Evolutionary conservation across 257 asterid species (phyloP).

Genomic region (Pogostemon cablin): DNA sequence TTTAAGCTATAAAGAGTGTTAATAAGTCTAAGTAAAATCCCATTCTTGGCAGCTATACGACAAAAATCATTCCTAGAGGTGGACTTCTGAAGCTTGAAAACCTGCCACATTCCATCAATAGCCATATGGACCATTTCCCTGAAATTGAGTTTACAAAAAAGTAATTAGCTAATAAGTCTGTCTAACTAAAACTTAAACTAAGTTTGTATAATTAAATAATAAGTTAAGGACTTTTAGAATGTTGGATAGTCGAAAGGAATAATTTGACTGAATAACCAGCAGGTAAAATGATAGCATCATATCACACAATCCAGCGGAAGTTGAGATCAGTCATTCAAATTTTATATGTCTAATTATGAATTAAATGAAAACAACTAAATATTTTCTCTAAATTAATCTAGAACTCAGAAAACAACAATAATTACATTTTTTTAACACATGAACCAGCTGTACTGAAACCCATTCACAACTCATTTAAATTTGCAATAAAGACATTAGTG

Average conservation of each 20-base stretch:
- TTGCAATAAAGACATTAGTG: too few relatives aligned
- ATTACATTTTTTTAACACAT: too few relatives aligned
- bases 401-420: too few relatives aligned
- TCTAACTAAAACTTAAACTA: slow-evolving; percentile 3
- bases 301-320: slow-evolving; percentile 11
- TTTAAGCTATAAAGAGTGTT: slow-evolving; percentile 92
- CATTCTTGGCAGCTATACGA: slow-evolving; percentile 92
- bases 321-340: slow-evolving; percentile 14
- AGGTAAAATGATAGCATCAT: slow-evolving; percentile 17
- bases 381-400: background rate
- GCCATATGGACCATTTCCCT: slow-evolving; percentile 99
- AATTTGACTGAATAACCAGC: slow-evolving; percentile 19
- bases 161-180: slow-evolving; percentile 33
- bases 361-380: slow-evolving; percentile 2
- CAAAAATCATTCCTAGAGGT: slow-evolving; percentile 94
- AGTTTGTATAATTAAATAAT: slow-evolving; percentile 9
- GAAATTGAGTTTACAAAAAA: slow-evolving; percentile 39
- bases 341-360: slow-evolving; percentile 12
- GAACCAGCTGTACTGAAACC: too few relatives aligned
- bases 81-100: slow-evolving; percentile 94
- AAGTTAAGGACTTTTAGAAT: slow-evolving; percentile 12
- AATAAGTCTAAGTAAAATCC: slow-evolving; percentile 87
- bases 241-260: slow-evolving; percentile 15
- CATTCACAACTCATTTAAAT: too few relatives aligned
- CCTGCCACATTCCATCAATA: slow-evolving; percentile 99